Conservation (phyloP, 106 monocot genomes). For the Agapanthus africanus region DNA sequence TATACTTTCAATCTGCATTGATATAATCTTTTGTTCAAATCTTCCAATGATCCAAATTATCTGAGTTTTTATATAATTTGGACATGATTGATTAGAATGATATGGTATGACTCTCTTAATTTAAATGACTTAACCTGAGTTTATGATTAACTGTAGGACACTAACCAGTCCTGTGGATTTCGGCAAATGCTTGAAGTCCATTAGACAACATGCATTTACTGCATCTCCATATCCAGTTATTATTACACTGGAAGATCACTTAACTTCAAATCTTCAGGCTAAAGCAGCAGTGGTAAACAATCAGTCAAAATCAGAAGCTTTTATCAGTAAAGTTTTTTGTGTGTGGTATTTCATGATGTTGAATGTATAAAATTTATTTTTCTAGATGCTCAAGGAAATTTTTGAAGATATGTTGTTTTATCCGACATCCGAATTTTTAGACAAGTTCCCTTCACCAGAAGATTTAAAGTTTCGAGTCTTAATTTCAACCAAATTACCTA, state of each 20-base stretch:
- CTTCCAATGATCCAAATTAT: too few species aligned
- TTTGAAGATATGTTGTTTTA: neutral
- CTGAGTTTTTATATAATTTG: too few species aligned
- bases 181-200: slow-evolving; percentile 55
- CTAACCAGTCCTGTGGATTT: slow-evolving; percentile 65
- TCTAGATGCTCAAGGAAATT: slow-evolving; percentile 1
- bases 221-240: slow-evolving; percentile 74
- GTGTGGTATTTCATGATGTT: too few species aligned
- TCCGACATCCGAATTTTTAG: neutral
- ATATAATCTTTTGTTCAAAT: too few species aligned
- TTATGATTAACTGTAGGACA: slow-evolving; percentile 42
- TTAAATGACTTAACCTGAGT: neutral
- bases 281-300: slow-evolving; percentile 53
- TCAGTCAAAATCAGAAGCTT: too few species aligned
- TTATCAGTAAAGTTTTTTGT: neutral
- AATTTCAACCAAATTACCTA: too few species aligned
- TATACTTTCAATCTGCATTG: too few species aligned
- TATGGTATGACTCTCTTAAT: too few species aligned
- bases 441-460: neutral
- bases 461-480: neutral
- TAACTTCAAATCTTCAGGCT: slow-evolving; percentile 70
- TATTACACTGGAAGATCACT: slow-evolving; percentile 87
- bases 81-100: too few species aligned
- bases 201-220: slow-evolving; percentile 62
- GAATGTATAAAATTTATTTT: neutral